Base-by-base conservation (phyloP, 306 rosid genomes). In the Canavalia ensiformis region DNA sequence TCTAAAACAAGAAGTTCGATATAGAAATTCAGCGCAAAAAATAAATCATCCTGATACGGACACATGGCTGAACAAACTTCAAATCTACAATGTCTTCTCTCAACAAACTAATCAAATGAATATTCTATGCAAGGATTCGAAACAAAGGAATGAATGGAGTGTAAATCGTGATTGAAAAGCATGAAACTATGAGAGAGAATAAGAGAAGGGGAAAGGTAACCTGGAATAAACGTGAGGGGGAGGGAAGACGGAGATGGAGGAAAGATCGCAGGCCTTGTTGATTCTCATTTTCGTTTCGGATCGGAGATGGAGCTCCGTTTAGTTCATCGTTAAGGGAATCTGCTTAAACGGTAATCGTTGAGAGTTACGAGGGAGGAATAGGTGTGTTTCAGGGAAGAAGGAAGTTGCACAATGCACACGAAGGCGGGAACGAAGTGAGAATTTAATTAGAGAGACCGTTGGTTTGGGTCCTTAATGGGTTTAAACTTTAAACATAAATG, bases 161-260 rank as follows among this genome's bases (percentile, higher is more conserved):
- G 25, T 37, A 2, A 2, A 37, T 37, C 2, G 41, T 37, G 41
- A 37, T 37, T 37, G 56, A 29, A 35, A 11, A 37, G 3, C 25
- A 18, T 18, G 13, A 4, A 8, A 34, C 4, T 50, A 59, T 30
- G 6, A 44, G 9, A 12, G 10, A 63, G 51, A 39, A 4, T 2
- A 41, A 35, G 68, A 2, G 3, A 13, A 56, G 8, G 69, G 9
- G 35, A 49, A 68, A 55, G 4, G 10, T 10, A 31, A 78, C 83
- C 87, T 55, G 9, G 87, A 13, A 41, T 64, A 6, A 12, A 46
- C 3, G 39, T 45, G 56, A 35, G 80, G 94, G 72, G 93, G 98
- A 87, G 99, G 94, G 59, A 95, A 91, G 77, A 93, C 96, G 25
- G 99, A 93, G 84, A 95, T 93, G 77, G 98, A 90, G 85, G 84